Evolutionary conservation across 495 filamentous ascomycete genomes (phyloP), one percentile per base, ranked within the genome.

Genomic region (Darksidea phi): DNA sequence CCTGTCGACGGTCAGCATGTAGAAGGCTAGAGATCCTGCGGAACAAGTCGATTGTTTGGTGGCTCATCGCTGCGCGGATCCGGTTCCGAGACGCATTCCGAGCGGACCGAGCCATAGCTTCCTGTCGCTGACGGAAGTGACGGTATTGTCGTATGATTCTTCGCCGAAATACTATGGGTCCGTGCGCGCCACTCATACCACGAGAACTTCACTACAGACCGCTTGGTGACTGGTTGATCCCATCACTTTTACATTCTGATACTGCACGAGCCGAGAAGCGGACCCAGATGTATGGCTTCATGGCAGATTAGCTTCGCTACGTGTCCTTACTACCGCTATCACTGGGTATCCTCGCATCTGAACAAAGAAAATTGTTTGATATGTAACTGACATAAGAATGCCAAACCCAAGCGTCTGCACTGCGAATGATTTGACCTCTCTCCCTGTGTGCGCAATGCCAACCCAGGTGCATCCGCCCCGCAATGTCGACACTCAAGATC

Each of bases 141-240:
- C 25, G 41, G n/a, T 13, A 57, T 3, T 56, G 57, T 63, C 59
- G 59, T 63, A 63, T 46, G 51, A 63, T 63, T 38, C 57, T 34
- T 23, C 20, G 49, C 15, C 12, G 17, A 24, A 54, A 54, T 49
- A 48, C 58, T 49, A 61, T n/a, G 32, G 24, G 50, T 53, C 25
- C 21, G 25, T 37, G 49, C 32, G 17, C 32, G 10, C 10, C 8
- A 23, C 20, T n/a, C n/a, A n/a, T n/a, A n/a, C n/a, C n/a, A n/a
- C n/a, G n/a, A n/a, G n/a, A n/a, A n/a, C n/a, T n/a, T n/a, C n/a
- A n/a, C n/a, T n/a, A n/a, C n/a, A n/a, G n/a, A n/a, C n/a, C n/a
- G n/a, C n/a, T n/a, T n/a, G n/a, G n/a, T n/a, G n/a, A n/a, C n/a
- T n/a, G n/a, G n/a, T n/a, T n/a, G n/a, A n/a, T n/a, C n/a, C n/a